Percentiles rank a stretch among this genome's conserved stretches.
Conservation (phyloP, 148 eudicot genomes). For the Pouteria glomerata region DNA sequence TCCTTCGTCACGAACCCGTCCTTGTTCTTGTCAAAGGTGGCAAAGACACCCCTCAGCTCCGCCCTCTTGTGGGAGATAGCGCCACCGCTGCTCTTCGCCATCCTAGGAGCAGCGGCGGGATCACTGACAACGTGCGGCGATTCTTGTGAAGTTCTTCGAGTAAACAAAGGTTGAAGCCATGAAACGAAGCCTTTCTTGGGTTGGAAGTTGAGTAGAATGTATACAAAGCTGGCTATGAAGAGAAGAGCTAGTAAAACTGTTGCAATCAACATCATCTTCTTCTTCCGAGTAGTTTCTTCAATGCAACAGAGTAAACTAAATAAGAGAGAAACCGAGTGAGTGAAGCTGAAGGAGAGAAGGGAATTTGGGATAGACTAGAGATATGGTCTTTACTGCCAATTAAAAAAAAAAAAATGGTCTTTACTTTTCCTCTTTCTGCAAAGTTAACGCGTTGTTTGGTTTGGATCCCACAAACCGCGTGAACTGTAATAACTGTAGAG, state of each 20-base stretch:
- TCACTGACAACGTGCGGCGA: background rate
- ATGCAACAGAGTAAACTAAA: constrained; percentile 7
- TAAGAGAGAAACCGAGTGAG: background rate
- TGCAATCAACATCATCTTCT: constrained; percentile 14
- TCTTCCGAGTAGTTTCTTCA: background rate
- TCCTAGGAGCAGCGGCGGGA: background rate
- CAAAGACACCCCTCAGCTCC: constrained; percentile 46
- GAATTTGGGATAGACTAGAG: background rate
- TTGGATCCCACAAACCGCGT: constrained; percentile 19
- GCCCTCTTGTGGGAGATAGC: constrained; percentile 1
- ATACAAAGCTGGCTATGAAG: constrained; percentile 26
- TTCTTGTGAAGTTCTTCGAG: background rate
- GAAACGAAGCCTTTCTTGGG: constrained; percentile 18
- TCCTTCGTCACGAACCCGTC: constrained; percentile 69
- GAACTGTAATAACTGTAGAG: background rate
- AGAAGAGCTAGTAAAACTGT: constrained; percentile 18
- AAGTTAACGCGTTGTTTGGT: constrained; percentile 25
- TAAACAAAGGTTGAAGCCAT: constrained; percentile 13
- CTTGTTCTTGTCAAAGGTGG: constrained; percentile 69
- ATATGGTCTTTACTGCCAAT: background rate
- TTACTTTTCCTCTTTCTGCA: too few species aligned
- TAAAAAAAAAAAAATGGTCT: background rate
- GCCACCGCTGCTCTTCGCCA: background rate
- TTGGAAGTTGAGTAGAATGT: constrained; percentile 20
- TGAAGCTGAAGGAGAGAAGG: background rate